Evolutionary conservation across 2,329 filamentous ascomycete species (phyloP).

Genomic region (Fusarium heterosporum): DNA sequence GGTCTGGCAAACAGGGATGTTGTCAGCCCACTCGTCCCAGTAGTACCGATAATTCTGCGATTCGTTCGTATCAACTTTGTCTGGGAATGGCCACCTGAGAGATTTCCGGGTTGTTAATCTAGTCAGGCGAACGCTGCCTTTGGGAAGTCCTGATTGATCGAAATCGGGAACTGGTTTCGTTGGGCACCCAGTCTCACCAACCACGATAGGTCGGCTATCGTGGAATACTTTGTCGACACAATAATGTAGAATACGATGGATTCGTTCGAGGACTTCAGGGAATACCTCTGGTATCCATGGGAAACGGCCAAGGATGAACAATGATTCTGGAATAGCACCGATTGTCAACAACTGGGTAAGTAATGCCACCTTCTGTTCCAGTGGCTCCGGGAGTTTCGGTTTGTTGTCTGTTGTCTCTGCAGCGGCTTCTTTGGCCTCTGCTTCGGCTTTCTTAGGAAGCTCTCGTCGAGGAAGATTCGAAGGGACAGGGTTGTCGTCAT

Average conservation of each 20-base stretch:
- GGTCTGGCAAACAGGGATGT: slow-evolving; percentile 88
- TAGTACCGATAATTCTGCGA: slow-evolving; percentile 91
- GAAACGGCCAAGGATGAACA: slow-evolving; percentile 92
- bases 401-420: slow-evolving; percentile 61
- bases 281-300: slow-evolving; percentile 91
- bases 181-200: slow-evolving; percentile 51
- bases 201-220: slow-evolving; percentile 56
- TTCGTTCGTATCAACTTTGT: slow-evolving; percentile 79
- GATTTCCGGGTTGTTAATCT: slow-evolving; percentile 72
- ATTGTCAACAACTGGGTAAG: slow-evolving; percentile 89
- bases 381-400: slow-evolving; percentile 73
- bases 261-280: slow-evolving; percentile 80
- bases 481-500: slow-evolving; percentile 75
- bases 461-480: slow-evolving; percentile 63
- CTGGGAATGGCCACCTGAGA: slow-evolving; percentile 86
- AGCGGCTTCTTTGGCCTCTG: slow-evolving; percentile 61
- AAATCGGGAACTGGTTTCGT: slow-evolving; percentile 60
- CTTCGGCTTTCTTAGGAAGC: slow-evolving; percentile 61
- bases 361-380: slow-evolving; percentile 88
- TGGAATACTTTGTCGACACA: slow-evolving; percentile 79
- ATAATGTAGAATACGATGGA: slow-evolving; percentile 87
- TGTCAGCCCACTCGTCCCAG: slow-evolving; percentile 97
- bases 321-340: slow-evolving; percentile 89
- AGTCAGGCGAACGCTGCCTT: slow-evolving; percentile 74
- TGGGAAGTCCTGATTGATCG: slow-evolving; percentile 76